These are phyloP conservation scores for Cordyceps militaris DNA, from an alignment of 2,329 filamentous ascomycete species.

Conservation along the genomic window DNA sequence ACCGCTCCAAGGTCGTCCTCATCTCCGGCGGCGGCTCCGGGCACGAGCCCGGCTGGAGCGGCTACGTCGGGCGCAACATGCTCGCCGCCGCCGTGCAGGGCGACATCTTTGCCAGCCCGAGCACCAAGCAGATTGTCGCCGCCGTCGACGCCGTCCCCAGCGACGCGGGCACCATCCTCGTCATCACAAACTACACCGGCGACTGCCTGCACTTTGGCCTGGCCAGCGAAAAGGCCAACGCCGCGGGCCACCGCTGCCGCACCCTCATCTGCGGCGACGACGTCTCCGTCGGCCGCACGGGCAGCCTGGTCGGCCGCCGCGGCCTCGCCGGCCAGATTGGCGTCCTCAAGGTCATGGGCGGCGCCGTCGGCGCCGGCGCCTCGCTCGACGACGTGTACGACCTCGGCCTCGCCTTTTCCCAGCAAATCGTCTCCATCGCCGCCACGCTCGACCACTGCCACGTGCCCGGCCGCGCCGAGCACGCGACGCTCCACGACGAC, in stretches of 20 bases:
- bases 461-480: constrained; percentile 45
- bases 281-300: constrained; percentile 53
- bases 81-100: constrained; percentile 55
- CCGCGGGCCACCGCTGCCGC: constrained; percentile 44
- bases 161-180: constrained; percentile 48
- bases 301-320: constrained; percentile 52
- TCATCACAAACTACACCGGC: constrained; percentile 60
- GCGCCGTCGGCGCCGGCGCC: constrained; percentile 39
- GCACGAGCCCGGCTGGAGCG: constrained; percentile 56
- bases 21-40: constrained; percentile 51
- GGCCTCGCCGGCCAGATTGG: constrained; percentile 56
- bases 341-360: constrained; percentile 52
- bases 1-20: constrained; percentile 40
- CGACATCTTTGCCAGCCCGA: constrained; percentile 58
- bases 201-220: constrained; percentile 57
- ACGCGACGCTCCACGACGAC: constrained; percentile 39
- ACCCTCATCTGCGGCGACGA: constrained; percentile 59
- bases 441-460: constrained; percentile 56
- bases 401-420: constrained; percentile 41
- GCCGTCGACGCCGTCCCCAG: constrained; percentile 50
- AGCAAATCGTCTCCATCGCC: constrained; percentile 49
- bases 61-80: constrained; percentile 56
- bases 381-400: constrained; percentile 44
- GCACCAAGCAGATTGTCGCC: constrained; percentile 55
- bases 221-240: constrained; percentile 50